Percentiles rank a stretch among this genome's conserved stretches.
phyloP scores from a whole-genome alignment of 805 yeast genomes.

The Candida dajiaensis region DNA sequence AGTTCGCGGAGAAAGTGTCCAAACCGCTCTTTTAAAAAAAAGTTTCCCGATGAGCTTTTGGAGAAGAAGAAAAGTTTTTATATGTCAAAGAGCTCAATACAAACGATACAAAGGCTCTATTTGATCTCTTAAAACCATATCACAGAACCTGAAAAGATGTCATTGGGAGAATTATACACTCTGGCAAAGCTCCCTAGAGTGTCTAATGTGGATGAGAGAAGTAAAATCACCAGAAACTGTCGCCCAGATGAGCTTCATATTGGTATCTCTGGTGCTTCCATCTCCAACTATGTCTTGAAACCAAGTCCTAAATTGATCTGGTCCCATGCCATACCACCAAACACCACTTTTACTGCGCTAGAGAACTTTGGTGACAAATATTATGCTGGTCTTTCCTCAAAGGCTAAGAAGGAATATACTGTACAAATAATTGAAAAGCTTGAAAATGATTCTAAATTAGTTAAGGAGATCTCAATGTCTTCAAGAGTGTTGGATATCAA shows the following conservation, averaged over 20 bases:
- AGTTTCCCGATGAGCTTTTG: slow-evolving; percentile 2
- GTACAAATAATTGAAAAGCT: slow-evolving; percentile 15
- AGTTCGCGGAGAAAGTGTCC: not conserved
- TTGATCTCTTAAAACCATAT: not conserved
- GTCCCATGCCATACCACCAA: slow-evolving; percentile 46
- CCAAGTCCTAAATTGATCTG: slow-evolving; percentile 49
- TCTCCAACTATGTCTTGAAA: slow-evolving; percentile 34
- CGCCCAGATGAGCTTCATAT: slow-evolving; percentile 17
- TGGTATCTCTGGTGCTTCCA: slow-evolving; percentile 25
- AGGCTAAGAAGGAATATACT: slow-evolving; percentile 13
- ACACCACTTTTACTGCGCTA: slow-evolving; percentile 29
- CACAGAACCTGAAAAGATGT: slow-evolving; percentile 10
- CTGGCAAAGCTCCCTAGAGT: slow-evolving; percentile 23
- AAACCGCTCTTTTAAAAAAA: not conserved
- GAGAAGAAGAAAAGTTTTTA: not conserved
- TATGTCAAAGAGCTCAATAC: too few relatives aligned
- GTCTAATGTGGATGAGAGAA: slow-evolving; percentile 14
- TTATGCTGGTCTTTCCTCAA: slow-evolving; percentile 16
- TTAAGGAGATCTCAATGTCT: slow-evolving; percentile 11
- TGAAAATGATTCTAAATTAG: slow-evolving; percentile 19
- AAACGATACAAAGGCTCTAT: not conserved
- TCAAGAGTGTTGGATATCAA: slow-evolving; percentile 14
- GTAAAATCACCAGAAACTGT: slow-evolving; percentile 8
- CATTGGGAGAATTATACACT: slow-evolving; percentile 19
- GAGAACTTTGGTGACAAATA: slow-evolving; percentile 6